A percentile compares a stretch with the other conserved stretches of the same genome.
phyloP scores from a whole-genome alignment of 2,329 filamentous ascomycete genomes.

The Aspergillus luchuensis region DNA sequence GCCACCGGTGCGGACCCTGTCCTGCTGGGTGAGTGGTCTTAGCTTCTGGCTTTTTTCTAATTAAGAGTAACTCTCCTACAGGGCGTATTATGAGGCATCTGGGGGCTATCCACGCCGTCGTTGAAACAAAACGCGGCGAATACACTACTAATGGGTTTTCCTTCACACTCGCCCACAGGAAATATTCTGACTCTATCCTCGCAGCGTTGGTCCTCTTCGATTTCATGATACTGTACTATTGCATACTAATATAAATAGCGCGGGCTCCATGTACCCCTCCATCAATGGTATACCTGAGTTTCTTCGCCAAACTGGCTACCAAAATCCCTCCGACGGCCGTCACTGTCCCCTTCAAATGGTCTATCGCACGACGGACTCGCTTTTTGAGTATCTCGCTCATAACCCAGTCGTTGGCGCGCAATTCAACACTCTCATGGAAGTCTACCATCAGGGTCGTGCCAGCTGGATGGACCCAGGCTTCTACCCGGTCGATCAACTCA shows the following conservation, averaged over 20 bases:
- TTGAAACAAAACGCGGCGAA: slow-evolving; percentile 34
- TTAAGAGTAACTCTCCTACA: background rate
- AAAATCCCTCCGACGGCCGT: slow-evolving; percentile 24
- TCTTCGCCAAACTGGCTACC: slow-evolving; percentile 27
- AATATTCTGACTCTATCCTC: slow-evolving; percentile 28
- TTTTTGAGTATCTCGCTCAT: slow-evolving; percentile 28
- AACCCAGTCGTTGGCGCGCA: slow-evolving; percentile 21
- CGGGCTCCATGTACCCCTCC: slow-evolving; percentile 19
- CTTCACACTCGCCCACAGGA: slow-evolving; percentile 26
- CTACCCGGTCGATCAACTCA: slow-evolving; percentile 24
- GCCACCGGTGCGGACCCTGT: slow-evolving; percentile 23
- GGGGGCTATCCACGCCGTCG: slow-evolving; percentile 36
- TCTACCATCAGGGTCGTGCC: slow-evolving; percentile 21
- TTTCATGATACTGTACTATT: too few species aligned
- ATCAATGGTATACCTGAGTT: slow-evolving; percentile 24
- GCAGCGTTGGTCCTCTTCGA: slow-evolving; percentile 13
- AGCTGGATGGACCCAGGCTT: slow-evolving; percentile 33
- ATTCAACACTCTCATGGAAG: slow-evolving; percentile 28
- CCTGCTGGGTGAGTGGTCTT: background rate
- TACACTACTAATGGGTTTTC: slow-evolving; percentile 39
- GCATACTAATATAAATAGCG: too few species aligned
- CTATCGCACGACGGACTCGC: slow-evolving; percentile 24
- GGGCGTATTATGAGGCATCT: slow-evolving; percentile 40
- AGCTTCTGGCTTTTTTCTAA: background rate
- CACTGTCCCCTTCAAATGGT: slow-evolving; percentile 29